phyloP scores from a whole-genome alignment of 179 eudicot species.

The Dionaea muscipula region DNA sequence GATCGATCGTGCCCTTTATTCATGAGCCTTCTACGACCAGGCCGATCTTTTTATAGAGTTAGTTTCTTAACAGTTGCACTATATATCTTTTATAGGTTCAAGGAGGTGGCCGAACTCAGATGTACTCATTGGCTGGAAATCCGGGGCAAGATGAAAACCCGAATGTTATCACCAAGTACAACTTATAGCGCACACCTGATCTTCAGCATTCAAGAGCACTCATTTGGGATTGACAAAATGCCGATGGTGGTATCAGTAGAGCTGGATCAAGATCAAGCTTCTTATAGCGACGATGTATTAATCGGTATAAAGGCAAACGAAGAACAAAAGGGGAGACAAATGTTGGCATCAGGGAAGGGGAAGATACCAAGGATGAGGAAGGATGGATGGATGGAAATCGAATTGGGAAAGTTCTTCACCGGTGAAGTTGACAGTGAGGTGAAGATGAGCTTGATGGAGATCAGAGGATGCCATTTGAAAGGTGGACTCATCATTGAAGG shows the following conservation, averaged over 20 bases:
- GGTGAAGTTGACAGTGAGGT: slow-evolving; percentile 28
- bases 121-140: slow-evolving; percentile 56
- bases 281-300: no score
- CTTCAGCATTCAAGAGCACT: slow-evolving; percentile 27
- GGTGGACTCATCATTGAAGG: slow-evolving; percentile 66
- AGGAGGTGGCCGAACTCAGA: slow-evolving; percentile 41
- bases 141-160: slow-evolving; percentile 23
- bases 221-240: slow-evolving; percentile 41
- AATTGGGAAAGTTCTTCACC: slow-evolving; percentile 37
- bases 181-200: slow-evolving; percentile 43
- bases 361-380: slow-evolving; percentile 17
- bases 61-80: no score
- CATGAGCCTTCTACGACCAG: no score
- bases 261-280: slow-evolving; percentile 22
- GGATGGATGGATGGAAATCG: slow-evolving; percentile 57
- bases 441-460: slow-evolving; percentile 49
- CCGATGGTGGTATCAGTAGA: slow-evolving; percentile 35
- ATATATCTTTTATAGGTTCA: slow-evolving; percentile 33
- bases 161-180: slow-evolving; percentile 42
- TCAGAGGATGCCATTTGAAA: slow-evolving; percentile 51
- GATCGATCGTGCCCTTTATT: no score
- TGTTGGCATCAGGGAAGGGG: slow-evolving; percentile 19
- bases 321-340: slow-evolving; percentile 6
- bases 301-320: no score
- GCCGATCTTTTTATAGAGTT: no score